Percentiles rank a stretch among this genome's conserved stretches.
These are phyloP conservation scores for Zygoascus hellenicus DNA, from an alignment of 1,139 yeast species.

Conservation along the genomic window DNA sequence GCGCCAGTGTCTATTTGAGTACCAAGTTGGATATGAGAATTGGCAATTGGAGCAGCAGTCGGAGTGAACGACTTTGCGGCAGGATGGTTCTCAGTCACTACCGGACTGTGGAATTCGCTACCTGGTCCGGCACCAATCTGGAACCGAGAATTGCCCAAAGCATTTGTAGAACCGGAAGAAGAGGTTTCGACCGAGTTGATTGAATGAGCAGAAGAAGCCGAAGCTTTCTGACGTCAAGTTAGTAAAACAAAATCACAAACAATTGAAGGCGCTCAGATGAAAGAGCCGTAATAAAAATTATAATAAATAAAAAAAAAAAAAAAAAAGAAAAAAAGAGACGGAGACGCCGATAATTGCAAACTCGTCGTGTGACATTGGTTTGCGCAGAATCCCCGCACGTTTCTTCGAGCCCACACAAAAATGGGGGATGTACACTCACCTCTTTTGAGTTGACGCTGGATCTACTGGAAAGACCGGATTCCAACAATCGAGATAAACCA, in stretches of 20 bases:
- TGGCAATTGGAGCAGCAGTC: neutral
- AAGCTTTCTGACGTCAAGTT: slow-evolving; percentile 1
- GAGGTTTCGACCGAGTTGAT: slow-evolving; percentile 4
- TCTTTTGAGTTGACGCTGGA: slow-evolving; percentile 5
- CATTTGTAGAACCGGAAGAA: neutral
- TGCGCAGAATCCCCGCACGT: neutral
- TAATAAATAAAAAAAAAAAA: neutral
- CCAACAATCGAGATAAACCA: slow-evolving; percentile 18
- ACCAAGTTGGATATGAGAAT: slow-evolving; percentile 5
- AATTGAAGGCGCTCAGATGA: neutral
- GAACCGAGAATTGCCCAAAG: neutral
- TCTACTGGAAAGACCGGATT: slow-evolving; percentile 13
- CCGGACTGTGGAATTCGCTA: slow-evolving; percentile 2
- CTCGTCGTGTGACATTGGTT: neutral
- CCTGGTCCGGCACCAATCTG: neutral
- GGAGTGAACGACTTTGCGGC: neutral
- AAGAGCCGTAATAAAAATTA: neutral
- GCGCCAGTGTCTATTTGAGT: slow-evolving; percentile 3
- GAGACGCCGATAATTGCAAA: too few relatives aligned
- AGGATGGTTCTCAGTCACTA: neutral
- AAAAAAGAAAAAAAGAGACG: neutral
- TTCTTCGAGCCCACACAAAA: neutral
- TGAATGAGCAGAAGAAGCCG: slow-evolving; percentile 3
- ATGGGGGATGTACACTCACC: slow-evolving; percentile 4
- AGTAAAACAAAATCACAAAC: neutral